Conservation (phyloP, 2,329 filamentous ascomycete genomes). For the Fusarium fracticaudum region DNA sequence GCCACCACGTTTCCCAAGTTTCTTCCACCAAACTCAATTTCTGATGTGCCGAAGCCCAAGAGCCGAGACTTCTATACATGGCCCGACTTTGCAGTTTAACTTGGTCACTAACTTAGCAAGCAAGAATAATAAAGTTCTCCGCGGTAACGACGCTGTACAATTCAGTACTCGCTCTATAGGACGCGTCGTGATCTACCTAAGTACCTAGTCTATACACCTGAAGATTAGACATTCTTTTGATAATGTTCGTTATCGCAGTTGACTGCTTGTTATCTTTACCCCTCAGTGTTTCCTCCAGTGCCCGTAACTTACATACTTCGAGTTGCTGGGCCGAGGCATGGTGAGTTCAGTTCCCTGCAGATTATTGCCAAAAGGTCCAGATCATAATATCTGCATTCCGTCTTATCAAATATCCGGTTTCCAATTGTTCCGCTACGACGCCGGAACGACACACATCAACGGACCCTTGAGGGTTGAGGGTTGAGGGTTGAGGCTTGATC, state of each 20-base stretch:
- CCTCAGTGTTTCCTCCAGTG: background rate
- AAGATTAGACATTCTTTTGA: background rate
- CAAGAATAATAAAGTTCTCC: background rate
- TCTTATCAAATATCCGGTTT: background rate
- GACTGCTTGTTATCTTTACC: background rate
- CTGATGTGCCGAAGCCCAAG: constrained; percentile 6
- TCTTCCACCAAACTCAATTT: constrained; percentile 5
- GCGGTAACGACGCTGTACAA: background rate
- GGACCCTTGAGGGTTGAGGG: background rate
- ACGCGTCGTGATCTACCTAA: background rate
- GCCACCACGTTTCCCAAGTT: background rate
- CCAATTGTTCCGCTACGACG: background rate
- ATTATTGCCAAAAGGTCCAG: constrained; percentile 5
- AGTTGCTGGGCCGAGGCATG: background rate
- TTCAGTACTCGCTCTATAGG: background rate
- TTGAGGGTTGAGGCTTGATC: background rate
- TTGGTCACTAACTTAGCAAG: background rate
- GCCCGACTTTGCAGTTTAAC: background rate
- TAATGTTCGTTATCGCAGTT: background rate
- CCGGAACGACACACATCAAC: background rate
- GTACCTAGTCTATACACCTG: background rate
- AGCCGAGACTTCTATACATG: constrained; percentile 4
- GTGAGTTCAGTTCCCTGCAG: background rate
- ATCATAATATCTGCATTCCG: background rate
- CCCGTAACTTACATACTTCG: background rate